Evolutionary conservation across 2,329 filamentous ascomycete genomes (phyloP), one percentile per base, ranked within the genome.

Genomic region (Aspergillus aculeatus): DNA sequence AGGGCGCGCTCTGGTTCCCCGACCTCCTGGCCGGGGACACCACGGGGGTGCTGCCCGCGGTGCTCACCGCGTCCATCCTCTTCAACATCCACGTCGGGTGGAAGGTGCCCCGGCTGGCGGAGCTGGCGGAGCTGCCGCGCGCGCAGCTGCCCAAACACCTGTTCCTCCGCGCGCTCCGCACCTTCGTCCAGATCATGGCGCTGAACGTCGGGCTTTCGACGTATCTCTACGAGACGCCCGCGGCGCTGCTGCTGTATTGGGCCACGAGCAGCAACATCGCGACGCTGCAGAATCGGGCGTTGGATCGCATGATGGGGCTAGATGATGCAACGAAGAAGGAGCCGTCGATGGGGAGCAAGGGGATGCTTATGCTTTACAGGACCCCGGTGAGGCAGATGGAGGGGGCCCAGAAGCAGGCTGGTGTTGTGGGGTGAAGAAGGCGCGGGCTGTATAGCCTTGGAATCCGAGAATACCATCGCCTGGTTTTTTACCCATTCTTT

Each of bases 1-100:
- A 86, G 72, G 85, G 85, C n/a, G 78, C 81, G 3, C 74, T 86
- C 2, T 89, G 85, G 85, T 86, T 87, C 58, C 78, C 81, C 1
- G 78, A 88, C 68, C 78, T 89, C 14, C 73, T 84, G 5, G 67
- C 77, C 0, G 73, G 82, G 9, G 86, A 88, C 64, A 78, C 84
- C 0, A 79, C 78, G 2, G 72, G 80, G 2, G 64, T 77, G 2
- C 74, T 87, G 1, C 83, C 84, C 0, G 75, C 80, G 47, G 59
- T 81, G 3, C 74, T 85, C 23, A 81, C 80, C 0, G 75, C 71
- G 0, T 74, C 80, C 4, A 81, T 86, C 59, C 70, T 85, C 16
- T 62, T 77, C 7, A 84, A 83, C 62, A 70, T 85, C 41, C 68
- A 61, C 14, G 47, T 29, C 19, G 74, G 74, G 6, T 75, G 71